Evolutionary conservation across 2,329 filamentous ascomycete species (phyloP).

Genomic region (Aspergillus tubingensis): DNA sequence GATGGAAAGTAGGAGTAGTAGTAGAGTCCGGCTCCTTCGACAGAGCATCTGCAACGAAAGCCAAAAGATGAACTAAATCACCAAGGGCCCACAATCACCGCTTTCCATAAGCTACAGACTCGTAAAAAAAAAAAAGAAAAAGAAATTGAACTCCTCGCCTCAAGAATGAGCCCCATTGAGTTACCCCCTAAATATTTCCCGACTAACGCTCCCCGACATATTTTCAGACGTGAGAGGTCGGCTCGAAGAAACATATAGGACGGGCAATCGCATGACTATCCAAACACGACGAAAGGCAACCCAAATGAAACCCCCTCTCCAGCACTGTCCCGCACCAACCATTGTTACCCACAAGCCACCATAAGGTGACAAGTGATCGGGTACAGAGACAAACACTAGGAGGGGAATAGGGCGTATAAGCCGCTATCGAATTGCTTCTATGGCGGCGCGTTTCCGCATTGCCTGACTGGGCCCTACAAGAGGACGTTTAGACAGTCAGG

Average conservation of each 20-base stretch:
- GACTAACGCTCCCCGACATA: conserved; percentile 18
- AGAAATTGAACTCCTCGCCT: conserved; percentile 75
- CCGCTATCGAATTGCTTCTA: conserved; percentile 89
- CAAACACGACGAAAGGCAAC: conserved; percentile 83
- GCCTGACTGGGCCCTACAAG: conserved; percentile 45
- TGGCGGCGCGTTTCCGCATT: conserved; percentile 99
- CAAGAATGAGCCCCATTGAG: conserved; percentile 99
- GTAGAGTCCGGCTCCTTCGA: conserved; percentile 67
- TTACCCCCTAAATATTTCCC: conserved; percentile 62
- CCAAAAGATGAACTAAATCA: conserved; percentile 22
- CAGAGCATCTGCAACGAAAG: conserved; percentile 58
- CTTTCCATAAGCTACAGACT: conserved; percentile 60
- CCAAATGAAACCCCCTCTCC: conserved; percentile 48
- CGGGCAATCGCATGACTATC: conserved; percentile 98
- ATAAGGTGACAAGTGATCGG: conserved; percentile 46
- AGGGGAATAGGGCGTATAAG: conserved; percentile 63
- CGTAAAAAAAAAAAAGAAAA: conserved; percentile 41
- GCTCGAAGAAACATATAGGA: conserved; percentile 35
- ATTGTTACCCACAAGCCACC: conserved; percentile 39
- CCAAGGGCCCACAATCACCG: conserved; percentile 36
- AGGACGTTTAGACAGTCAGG: conserved; percentile 46
- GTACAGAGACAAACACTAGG: conserved; percentile 47
- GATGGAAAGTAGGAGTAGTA: neutral
- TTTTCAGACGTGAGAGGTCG: too few relatives aligned
- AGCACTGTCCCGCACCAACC: conserved; percentile 32